Percentiles rank a stretch among this genome's conserved stretches.
phyloP scores from a whole-genome alignment of 192 early-diverging fungal genomes.

The Phlyctochytrium arcticum region DNA sequence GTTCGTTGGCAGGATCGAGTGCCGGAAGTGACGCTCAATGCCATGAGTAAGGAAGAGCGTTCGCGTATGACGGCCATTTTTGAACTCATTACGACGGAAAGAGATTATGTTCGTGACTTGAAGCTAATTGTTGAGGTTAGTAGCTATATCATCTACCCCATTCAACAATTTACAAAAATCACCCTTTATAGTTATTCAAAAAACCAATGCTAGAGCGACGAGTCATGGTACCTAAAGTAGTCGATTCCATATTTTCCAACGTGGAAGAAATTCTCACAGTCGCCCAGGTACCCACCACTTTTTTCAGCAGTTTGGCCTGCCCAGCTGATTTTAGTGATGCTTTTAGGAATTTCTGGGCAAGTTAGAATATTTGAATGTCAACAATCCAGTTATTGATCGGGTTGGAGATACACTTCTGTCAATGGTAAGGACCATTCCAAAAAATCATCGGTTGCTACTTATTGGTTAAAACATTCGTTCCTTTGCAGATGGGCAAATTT shows the following conservation, averaged over 20 bases:
- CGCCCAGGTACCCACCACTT: slow-evolving; percentile 29
- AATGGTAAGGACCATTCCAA: slow-evolving; percentile 23
- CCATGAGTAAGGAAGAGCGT: slow-evolving; percentile 27
- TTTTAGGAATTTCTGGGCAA: slow-evolving; percentile 35
- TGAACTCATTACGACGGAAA: slow-evolving; percentile 48
- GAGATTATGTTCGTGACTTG: slow-evolving; percentile 51
- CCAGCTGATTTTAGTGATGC: background rate
- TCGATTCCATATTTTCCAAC: slow-evolving; percentile 45
- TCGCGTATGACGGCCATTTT: slow-evolving; percentile 41
- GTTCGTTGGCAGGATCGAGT: slow-evolving; percentile 32
- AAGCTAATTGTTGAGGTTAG: slow-evolving; percentile 47
- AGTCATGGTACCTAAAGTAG: slow-evolving; percentile 26
- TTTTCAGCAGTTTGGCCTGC: background rate
- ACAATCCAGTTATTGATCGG: slow-evolving; percentile 32
- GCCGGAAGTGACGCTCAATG: slow-evolving; percentile 1
- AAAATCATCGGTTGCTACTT: background rate
- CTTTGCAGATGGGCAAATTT: slow-evolving; percentile 34
- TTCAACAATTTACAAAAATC: background rate
- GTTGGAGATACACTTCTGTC: slow-evolving; percentile 39
- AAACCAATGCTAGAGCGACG: slow-evolving; percentile 38
- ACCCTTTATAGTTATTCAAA: slow-evolving; percentile 41
- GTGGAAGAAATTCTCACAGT: slow-evolving; percentile 41
- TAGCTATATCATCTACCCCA: background rate
- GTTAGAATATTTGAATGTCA: slow-evolving; percentile 29
- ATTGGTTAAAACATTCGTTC: background rate